A percentile compares a stretch with the other conserved stretches of the same genome.
phyloP scores from a whole-genome alignment of 2,329 filamentous ascomycete genomes.

The Samsoniella hepiali region DNA sequence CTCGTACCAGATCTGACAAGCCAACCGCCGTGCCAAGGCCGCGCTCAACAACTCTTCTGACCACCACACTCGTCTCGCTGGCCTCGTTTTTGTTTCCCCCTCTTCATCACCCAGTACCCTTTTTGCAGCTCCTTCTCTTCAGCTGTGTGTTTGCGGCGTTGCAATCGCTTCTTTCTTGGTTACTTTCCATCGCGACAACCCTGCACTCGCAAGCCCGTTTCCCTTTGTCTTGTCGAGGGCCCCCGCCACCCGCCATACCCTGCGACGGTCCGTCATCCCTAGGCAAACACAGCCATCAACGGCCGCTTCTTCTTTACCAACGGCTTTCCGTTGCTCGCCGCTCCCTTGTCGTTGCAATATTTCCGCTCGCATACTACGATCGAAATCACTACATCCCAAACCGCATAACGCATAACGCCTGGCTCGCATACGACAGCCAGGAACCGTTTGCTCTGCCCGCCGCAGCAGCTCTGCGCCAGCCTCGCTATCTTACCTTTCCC shows the following conservation, averaged over 20 bases:
- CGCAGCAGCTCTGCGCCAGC: neutral
- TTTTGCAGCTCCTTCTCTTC: neutral
- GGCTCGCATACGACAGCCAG: neutral
- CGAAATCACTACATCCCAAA: neutral
- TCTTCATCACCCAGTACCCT: neutral
- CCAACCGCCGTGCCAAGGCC: conserved; percentile 14
- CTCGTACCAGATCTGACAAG: conserved; percentile 15
- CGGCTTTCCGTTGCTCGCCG: neutral
- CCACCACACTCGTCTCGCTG: neutral
- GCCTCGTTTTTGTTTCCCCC: neutral
- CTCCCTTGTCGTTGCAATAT: neutral
- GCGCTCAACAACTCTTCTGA: conserved; percentile 14
- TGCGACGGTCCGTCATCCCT: conserved; percentile 15
- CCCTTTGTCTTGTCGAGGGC: neutral
- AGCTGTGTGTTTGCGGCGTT: neutral
- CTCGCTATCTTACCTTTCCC: conserved; percentile 2
- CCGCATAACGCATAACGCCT: neutral
- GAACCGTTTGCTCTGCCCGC: neutral
- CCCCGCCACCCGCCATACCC: neutral
- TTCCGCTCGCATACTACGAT: neutral
- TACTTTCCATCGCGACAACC: conserved; percentile 1
- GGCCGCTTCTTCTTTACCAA: neutral
- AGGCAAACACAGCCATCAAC: neutral
- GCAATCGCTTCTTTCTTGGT: neutral
- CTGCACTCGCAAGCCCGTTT: neutral